A percentile compares a stretch with the other conserved stretches of the same genome.
These are phyloP conservation scores for Citrus trifoliata DNA, from an alignment of 345 rosid species.

Conservation along the genomic window DNA sequence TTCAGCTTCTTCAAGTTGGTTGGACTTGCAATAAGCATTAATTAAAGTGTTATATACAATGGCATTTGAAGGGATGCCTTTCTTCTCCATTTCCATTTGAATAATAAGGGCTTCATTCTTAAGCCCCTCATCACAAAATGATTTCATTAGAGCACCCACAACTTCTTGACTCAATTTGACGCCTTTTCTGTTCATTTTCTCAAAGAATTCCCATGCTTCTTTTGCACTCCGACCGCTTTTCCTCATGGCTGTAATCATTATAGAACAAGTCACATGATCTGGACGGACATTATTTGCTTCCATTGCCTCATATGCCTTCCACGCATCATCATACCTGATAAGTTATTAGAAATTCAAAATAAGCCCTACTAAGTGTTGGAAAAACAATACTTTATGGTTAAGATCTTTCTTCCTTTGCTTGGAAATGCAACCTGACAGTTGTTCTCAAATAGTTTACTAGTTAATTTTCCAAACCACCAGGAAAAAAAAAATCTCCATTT, in stretches of 20 bases:
- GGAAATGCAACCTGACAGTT: background rate
- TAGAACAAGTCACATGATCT: constrained; percentile 72
- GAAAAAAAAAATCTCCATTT: background rate
- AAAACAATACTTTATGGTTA: background rate
- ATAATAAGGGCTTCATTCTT: constrained; percentile 76
- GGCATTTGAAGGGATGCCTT: constrained; percentile 61
- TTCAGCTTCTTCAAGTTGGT: constrained; percentile 79
- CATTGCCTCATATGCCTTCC: constrained; percentile 63
- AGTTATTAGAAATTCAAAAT: constrained; percentile 8
- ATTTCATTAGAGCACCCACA: constrained; percentile 64
- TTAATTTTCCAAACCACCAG: background rate
- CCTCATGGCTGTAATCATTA: constrained; percentile 75
- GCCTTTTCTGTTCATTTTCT: constrained; percentile 73
- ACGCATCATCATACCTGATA: constrained; percentile 71
- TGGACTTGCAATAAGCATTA: constrained; percentile 73
- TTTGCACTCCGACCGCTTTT: constrained; percentile 62
- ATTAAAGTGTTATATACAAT: constrained; percentile 71
- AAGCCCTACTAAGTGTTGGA: background rate
- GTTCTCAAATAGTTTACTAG: background rate
- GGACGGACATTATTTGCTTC: constrained; percentile 53
- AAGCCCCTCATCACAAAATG: constrained; percentile 84
- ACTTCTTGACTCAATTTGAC: constrained; percentile 72
- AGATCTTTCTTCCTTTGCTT: background rate
- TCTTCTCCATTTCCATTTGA: constrained; percentile 83
- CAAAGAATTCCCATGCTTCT: constrained; percentile 75